phyloP scores from a whole-genome alignment of 768 basidiomycete genomes.

The Mycena pura region DNA sequence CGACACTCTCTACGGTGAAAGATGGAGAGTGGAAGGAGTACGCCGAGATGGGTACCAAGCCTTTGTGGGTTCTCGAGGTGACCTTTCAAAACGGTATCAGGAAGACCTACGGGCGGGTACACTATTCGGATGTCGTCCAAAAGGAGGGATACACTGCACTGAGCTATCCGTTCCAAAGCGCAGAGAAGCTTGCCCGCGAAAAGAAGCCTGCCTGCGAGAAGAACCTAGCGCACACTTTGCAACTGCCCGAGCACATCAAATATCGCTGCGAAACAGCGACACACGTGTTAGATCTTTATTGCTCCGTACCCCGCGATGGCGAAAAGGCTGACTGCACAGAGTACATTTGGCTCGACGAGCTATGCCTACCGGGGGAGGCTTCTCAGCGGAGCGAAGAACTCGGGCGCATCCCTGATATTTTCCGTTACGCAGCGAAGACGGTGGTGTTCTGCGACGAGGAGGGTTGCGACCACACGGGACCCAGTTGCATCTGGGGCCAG shows the following conservation, averaged over 20 bases:
- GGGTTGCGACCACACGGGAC: slow-evolving; percentile 20
- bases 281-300: background rate
- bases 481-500: slow-evolving; percentile 21
- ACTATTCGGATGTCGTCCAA: background rate
- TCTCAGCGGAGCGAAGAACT: slow-evolving; percentile 3
- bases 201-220: too few species aligned
- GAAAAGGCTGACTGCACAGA: background rate
- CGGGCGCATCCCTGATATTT: slow-evolving; percentile 24
- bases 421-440: slow-evolving; percentile 15
- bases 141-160: background rate
- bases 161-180: slow-evolving; percentile 5
- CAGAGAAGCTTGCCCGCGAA: background rate
- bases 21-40: background rate
- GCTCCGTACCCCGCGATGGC: background rate
- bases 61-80: slow-evolving; percentile 1
- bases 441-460: slow-evolving; percentile 23
- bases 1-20: background rate
- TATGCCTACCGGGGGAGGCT: background rate
- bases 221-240: background rate
- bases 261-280: background rate
- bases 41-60: background rate
- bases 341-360: slow-evolving; percentile 19
- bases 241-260: background rate
- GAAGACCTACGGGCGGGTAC: background rate
- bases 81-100: background rate